These are phyloP conservation scores for Candida golubevii DNA, from an alignment of 805 yeast species.

Conservation along the genomic window DNA sequence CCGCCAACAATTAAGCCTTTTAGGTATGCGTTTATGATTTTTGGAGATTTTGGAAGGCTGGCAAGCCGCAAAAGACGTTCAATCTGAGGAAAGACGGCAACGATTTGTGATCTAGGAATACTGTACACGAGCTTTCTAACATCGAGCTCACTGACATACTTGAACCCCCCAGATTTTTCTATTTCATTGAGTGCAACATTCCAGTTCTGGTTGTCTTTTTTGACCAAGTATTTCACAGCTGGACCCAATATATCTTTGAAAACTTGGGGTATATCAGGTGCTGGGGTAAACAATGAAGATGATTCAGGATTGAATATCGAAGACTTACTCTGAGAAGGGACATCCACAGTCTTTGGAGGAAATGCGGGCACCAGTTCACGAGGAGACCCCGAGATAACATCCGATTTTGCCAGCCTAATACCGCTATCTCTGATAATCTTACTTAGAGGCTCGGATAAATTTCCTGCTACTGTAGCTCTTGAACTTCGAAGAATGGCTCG, in stretches of 20 bases:
- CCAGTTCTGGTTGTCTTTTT: conserved; percentile 44
- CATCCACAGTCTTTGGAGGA: no score
- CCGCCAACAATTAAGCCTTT: conserved; percentile 28
- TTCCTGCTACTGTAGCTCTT: no score
- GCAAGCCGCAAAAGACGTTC: conserved; percentile 32
- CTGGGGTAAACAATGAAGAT: conserved; percentile 16
- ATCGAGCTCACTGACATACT: conserved; percentile 28
- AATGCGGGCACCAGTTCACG: no score
- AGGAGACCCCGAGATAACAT: no score
- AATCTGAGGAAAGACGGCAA: conserved; percentile 24
- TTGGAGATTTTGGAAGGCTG: conserved; percentile 24
- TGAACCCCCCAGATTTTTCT: conserved; percentile 32
- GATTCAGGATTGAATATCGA: conserved; percentile 6
- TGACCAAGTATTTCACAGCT: conserved; percentile 36
- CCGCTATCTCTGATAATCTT: no score
- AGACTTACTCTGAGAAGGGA: no score
- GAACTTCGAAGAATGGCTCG: no score
- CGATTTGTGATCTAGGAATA: conserved; percentile 40
- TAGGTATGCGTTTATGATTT: conserved; percentile 36
- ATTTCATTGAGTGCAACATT: conserved; percentile 39
- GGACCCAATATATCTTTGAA: conserved; percentile 37
- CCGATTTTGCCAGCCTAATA: no score
- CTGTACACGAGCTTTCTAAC: conserved; percentile 31
- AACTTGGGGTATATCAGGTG: conserved; percentile 31
- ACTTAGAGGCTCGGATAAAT: no score